Evolutionary conservation across 2,329 filamentous ascomycete genomes (phyloP), one percentile per base, ranked within the genome.

Genomic region (Claviceps quebecensis): DNA sequence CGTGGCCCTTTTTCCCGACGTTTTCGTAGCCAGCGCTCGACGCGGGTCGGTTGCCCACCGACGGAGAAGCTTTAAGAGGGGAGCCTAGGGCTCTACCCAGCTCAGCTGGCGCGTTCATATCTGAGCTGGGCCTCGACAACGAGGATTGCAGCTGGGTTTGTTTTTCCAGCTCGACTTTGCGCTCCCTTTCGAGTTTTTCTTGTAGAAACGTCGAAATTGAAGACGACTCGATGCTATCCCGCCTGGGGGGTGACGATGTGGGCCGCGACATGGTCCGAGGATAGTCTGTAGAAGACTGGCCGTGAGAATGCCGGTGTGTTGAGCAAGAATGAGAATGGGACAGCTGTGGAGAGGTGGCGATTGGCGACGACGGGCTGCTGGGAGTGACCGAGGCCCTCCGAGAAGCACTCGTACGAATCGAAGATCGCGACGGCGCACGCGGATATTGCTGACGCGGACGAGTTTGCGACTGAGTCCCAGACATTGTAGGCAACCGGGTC

Each of bases 1-100:
- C 81, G 64, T 84, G 70, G 4, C 73, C 73, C 56, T 74, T 79
- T 56, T 73, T 74, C 57, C 69, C 73, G 11, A 63, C 56, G 8
- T 61, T 51, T 8, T 76, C 73, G 6, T 57, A 53, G 7, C 61
- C 68, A 34, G 57, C 62, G 49, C 70, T 72, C 1, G 72, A 75
- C n/a, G 63, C 63, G 1, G 73, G 72, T 7, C 70, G 67, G 38
- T 63, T 65, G 29, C 62, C 63, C 22, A 68, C 69, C 0, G 62
- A 56, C 51, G 63, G 58, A 54, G 64, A 52, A 36, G 53, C 50
- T 54, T 67, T 69, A 36, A 63, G 58, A 0, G 73, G 72, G 1
- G 72, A 74, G 49, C 62, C 65, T 13, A 64, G 69, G 13, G 63
- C 61, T 8, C 68, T 63, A 19, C 57, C 56, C 4, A 70, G 56